Percentiles rank a stretch among this genome's conserved stretches.
These are phyloP conservation scores for Pharus latifolius DNA, from an alignment of 176 grass and related monocot genomes.

Conservation along the genomic window DNA sequence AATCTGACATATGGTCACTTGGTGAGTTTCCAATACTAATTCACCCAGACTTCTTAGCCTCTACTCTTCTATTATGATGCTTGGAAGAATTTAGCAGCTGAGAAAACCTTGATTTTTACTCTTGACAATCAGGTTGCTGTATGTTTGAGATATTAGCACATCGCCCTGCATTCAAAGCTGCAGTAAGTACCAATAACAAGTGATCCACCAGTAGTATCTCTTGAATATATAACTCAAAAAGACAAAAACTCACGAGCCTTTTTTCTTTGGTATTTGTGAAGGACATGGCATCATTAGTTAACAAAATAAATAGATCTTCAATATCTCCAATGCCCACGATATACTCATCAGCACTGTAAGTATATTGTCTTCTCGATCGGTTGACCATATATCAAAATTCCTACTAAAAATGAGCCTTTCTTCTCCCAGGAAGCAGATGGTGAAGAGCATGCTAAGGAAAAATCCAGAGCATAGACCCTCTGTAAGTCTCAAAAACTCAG, in stretches of 20 bases:
- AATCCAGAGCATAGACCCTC: constrained; percentile 85
- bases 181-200: constrained; percentile 30
- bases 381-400: background rate
- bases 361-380: background rate
- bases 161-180: constrained; percentile 66
- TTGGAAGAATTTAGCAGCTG: background rate
- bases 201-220: background rate
- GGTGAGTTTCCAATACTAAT: constrained; percentile 22
- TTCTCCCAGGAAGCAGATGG: constrained; percentile 62
- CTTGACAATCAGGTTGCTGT: constrained; percentile 61
- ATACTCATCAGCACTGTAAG: constrained; percentile 72
- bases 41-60: background rate
- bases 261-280: constrained; percentile 14
- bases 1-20: constrained; percentile 84
- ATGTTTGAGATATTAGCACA: constrained; percentile 96
- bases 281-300: constrained; percentile 77
- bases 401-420: background rate
- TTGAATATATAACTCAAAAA: background rate
- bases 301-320: constrained; percentile 90
- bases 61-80: background rate
- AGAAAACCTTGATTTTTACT: background rate
- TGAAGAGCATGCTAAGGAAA: constrained; percentile 90
- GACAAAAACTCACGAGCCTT: background rate
- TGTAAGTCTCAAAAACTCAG: constrained; percentile 38
- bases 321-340: constrained; percentile 76